phyloP scores from a whole-genome alignment of 1,284 basidiomycete genomes.

The Mycosarcoma maydis region DNA sequence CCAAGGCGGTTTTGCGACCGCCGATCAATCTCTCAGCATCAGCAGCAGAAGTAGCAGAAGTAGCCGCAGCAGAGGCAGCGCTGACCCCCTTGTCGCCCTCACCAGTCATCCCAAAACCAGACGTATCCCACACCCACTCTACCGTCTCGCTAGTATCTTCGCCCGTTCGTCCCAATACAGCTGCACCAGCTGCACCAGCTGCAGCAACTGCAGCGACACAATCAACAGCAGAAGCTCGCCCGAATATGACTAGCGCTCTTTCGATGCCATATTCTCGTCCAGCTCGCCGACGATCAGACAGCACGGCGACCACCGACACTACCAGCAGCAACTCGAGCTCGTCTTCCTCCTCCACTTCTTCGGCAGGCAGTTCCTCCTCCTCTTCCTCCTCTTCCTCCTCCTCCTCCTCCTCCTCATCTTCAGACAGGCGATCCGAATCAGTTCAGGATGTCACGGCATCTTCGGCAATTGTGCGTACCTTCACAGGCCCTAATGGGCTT shows the following conservation, averaged over 20 bases:
- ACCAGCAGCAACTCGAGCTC: slow-evolving; percentile 4
- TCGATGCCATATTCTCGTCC: neutral
- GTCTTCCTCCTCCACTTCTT: no score
- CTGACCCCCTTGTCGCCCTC: no score
- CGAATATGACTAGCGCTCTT: no score
- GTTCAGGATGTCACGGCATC: slow-evolving; percentile 38
- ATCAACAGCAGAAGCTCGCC: no score
- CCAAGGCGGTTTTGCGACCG: slow-evolving; percentile 3
- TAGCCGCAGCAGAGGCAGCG: no score
- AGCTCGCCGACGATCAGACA: slow-evolving; percentile 10
- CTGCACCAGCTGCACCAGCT: neutral
- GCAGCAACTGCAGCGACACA: no score
- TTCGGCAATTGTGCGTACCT: slow-evolving; percentile 18
- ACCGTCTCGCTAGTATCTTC: no score
- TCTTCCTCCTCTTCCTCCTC: slow-evolving; percentile 3
- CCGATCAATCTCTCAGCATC: neutral
- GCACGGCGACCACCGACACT: slow-evolving; percentile 10
- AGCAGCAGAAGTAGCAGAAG: neutral
- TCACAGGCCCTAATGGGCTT: slow-evolving; percentile 27
- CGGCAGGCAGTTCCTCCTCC: no score
- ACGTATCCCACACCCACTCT: no score
- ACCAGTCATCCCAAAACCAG: no score
- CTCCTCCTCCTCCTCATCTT: slow-evolving; percentile 13
- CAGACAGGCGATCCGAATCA: slow-evolving; percentile 20
- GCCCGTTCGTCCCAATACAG: neutral